Percentiles rank a stretch among this genome's conserved stretches.
phyloP scores from a whole-genome alignment of 257 asterid species.

The Ilex aquifolium region DNA sequence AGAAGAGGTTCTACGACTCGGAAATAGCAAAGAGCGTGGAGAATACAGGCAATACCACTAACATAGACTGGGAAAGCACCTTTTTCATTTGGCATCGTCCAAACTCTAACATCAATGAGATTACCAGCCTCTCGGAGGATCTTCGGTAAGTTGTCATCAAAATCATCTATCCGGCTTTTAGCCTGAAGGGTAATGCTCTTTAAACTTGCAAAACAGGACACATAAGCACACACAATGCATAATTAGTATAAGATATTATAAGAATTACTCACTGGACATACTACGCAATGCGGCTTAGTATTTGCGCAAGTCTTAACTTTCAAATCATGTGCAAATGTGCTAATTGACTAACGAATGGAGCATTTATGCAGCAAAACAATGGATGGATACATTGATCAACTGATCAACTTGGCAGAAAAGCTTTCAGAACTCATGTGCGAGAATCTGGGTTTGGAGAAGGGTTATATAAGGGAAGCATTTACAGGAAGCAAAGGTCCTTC shows the following conservation, averaged over 20 bases:
- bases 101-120: constrained; percentile 44
- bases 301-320: background rate
- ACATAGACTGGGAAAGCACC: constrained; percentile 70
- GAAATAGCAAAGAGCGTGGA: constrained; percentile 47
- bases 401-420: constrained; percentile 59
- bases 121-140: constrained; percentile 40
- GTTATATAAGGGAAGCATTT: constrained; percentile 55
- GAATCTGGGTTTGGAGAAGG: constrained; percentile 61
- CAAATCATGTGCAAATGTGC: constrained; percentile 1
- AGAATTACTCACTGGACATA: too few species aligned
- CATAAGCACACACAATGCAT: too few species aligned
- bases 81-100: constrained; percentile 79
- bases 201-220: background rate
- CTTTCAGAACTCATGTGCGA: constrained; percentile 71
- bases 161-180: background rate
- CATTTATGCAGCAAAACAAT: constrained; percentile 44
- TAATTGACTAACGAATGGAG: constrained; percentile 7
- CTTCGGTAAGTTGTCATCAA: constrained; percentile 41
- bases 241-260: too few species aligned
- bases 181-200: background rate
- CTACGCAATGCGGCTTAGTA: too few species aligned
- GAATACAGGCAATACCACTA: constrained; percentile 25
- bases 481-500: constrained; percentile 59
- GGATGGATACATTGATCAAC: constrained; percentile 62
- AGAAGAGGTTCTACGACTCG: constrained; percentile 39